A percentile compares a stretch with the other conserved stretches of the same genome.
Evolutionary conservation across 352 stramenopile genomes (phyloP).

Genomic region (Thalassiosira livingstoniorum): DNA sequence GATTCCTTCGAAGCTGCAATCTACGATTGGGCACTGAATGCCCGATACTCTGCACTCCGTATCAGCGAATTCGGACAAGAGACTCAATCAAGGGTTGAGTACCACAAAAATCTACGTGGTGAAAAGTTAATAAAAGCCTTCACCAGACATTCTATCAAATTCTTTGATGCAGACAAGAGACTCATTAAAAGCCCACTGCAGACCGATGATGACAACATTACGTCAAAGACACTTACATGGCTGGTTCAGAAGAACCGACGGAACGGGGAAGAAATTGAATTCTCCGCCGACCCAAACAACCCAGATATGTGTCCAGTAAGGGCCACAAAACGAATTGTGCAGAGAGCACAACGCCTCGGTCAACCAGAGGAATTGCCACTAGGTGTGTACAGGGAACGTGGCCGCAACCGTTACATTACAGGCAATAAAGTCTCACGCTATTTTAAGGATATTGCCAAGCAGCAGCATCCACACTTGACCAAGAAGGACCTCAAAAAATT

Average conservation of each 20-base stretch:
- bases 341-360: background rate
- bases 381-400: background rate
- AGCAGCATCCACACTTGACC: constrained; percentile 7
- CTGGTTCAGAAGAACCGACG: constrained; percentile 47
- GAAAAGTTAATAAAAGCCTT: constrained; percentile 17
- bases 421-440: background rate
- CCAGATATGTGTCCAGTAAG: constrained; percentile 18
- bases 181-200: background rate
- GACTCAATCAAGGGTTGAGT: constrained; percentile 6
- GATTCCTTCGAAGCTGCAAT: too few relatives aligned
- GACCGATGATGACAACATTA: background rate
- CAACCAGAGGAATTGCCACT: constrained; percentile 20
- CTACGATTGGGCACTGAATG: background rate
- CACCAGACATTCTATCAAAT: constrained; percentile 1
- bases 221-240: constrained; percentile 20
- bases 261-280: constrained; percentile 30
- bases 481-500: constrained; percentile 12
- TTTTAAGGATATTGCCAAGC: background rate
- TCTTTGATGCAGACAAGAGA: background rate
- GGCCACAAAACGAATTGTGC: background rate
- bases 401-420: constrained; percentile 20
- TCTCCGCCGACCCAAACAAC: background rate
- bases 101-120: constrained; percentile 7
- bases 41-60: constrained; percentile 1
- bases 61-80: background rate